These are phyloP conservation scores for Xylaria sp. DNA, from an alignment of 2,329 filamentous ascomycete genomes.

Conservation along the genomic window DNA sequence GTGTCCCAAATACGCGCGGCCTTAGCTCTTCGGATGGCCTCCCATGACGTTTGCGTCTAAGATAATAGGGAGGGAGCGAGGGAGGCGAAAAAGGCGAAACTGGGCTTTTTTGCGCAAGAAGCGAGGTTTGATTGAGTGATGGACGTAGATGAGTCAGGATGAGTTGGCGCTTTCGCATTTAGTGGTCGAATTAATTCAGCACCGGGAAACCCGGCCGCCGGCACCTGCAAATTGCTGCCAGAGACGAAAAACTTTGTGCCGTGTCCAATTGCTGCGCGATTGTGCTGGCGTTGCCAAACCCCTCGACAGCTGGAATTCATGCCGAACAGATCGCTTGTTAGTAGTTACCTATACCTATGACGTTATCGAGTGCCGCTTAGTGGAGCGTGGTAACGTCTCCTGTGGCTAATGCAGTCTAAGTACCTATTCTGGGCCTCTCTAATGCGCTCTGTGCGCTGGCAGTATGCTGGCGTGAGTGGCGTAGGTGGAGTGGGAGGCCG, in stretches of 20 bases:
- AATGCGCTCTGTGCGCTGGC: background rate
- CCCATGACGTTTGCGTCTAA: background rate
- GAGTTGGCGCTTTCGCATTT: constrained; percentile 27
- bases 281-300: background rate
- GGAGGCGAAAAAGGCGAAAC: constrained; percentile 11
- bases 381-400: constrained; percentile 27
- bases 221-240: background rate
- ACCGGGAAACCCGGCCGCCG: background rate
- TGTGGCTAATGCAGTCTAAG: constrained; percentile 29
- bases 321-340: background rate
- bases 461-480: constrained; percentile 29
- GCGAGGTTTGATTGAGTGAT: constrained; percentile 1
- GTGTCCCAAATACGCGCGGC: constrained; percentile 17
- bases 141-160: constrained; percentile 29
- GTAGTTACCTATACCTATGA: too few relatives aligned
- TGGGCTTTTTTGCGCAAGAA: background rate
- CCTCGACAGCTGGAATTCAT: constrained; percentile 4
- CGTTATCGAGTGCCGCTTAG: constrained; percentile 24
- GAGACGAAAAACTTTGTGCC: background rate
- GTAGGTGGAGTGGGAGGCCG: constrained; percentile 33
- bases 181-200: background rate
- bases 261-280: background rate
- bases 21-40: background rate
- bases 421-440: too few relatives aligned
- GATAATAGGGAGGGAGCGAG: too few relatives aligned